A percentile compares a stretch with the other conserved stretches of the same genome.
Conservation (phyloP, 805 yeast species). For the Ogataea nonfermentans region DNA sequence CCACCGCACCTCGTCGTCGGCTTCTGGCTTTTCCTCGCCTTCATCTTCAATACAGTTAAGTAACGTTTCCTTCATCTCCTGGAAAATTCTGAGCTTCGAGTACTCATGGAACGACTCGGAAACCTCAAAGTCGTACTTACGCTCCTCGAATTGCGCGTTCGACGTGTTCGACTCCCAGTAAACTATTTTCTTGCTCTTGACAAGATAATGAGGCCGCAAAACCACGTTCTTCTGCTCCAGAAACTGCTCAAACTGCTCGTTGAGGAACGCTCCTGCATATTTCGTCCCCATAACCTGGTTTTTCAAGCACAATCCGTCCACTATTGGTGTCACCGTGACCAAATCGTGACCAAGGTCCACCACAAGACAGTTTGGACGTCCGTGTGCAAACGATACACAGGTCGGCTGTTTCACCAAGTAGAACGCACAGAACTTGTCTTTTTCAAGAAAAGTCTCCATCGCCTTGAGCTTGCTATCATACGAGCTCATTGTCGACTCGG, state of each 20-base stretch:
- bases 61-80: slow-evolving; percentile 75
- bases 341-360: slow-evolving; percentile 85
- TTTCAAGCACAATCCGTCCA: slow-evolving; percentile 75
- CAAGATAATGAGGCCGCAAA: slow-evolving; percentile 46
- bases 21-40: slow-evolving; percentile 22
- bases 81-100: slow-evolving; percentile 53
- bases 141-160: slow-evolving; percentile 28
- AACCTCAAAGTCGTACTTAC: slow-evolving; percentile 36
- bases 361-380: slow-evolving; percentile 81
- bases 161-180: slow-evolving; percentile 30
- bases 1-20: slow-evolving; percentile 38
- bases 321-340: slow-evolving; percentile 74
- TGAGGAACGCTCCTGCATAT: slow-evolving; percentile 69
- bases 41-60: slow-evolving; percentile 44
- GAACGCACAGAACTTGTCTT: slow-evolving; percentile 72
- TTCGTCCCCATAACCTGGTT: slow-evolving; percentile 69
- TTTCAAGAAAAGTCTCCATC: slow-evolving; percentile 69
- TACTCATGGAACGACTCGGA: slow-evolving; percentile 53
- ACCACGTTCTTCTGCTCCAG: slow-evolving; percentile 35
- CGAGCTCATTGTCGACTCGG: slow-evolving; percentile 87
- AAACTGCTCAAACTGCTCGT: slow-evolving; percentile 48
- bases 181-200: slow-evolving; percentile 43
- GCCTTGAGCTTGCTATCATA: slow-evolving; percentile 63
- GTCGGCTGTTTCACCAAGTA: slow-evolving; percentile 83
- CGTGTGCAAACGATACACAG: slow-evolving; percentile 83